Evolutionary conservation across 805 yeast species (phyloP), one percentile per base, ranked within the genome.

Genomic region (Barnettozyma botsteinii): DNA sequence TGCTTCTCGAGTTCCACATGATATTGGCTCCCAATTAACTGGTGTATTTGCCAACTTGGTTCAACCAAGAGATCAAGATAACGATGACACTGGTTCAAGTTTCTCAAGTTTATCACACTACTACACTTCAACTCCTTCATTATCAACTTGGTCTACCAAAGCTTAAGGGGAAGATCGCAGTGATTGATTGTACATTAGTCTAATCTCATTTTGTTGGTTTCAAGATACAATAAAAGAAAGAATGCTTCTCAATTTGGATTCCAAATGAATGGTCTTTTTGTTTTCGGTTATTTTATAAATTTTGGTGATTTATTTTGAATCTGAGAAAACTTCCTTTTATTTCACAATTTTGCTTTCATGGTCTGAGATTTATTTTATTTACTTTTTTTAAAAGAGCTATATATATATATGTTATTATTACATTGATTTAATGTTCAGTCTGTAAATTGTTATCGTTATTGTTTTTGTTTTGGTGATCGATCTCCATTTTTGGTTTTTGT

Each of bases 61-160:
- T 72, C 98, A 91, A 69, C 97, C 96, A 65, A 84, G 87, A 69
- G 77, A 79, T 50, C 76, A 73, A 56, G 64, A 69, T 55, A 80
- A 86, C 67, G 85, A 89, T 60, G 98, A 89, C 62, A 91, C 98
- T 48, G 86, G 88, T 60, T 48, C 50, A 37, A 44, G 47, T 22
- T 53, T 64, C 51, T 55, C 70, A 10, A 62, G 66, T 41, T 33
- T 56, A 53, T 45, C 65, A 46, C 50, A 43, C 45, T 66, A 57
- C 53, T 71, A 67, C 62, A 71, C 75, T 35, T 56, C 61, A 5
- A 75, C 85, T 28, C 76, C 79, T 51, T 63, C 71, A 5, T 55
- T 74, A 49, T 60, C 68, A 43, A 66, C 76, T 33, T 79, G 76
- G 71, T 69, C 81, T 31, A 75, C 85, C 33, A 79, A 69, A 60